Evolutionary conservation across 2,329 filamentous ascomycete genomes (phyloP).

Genomic region (Arthrinium puccinioides): DNA sequence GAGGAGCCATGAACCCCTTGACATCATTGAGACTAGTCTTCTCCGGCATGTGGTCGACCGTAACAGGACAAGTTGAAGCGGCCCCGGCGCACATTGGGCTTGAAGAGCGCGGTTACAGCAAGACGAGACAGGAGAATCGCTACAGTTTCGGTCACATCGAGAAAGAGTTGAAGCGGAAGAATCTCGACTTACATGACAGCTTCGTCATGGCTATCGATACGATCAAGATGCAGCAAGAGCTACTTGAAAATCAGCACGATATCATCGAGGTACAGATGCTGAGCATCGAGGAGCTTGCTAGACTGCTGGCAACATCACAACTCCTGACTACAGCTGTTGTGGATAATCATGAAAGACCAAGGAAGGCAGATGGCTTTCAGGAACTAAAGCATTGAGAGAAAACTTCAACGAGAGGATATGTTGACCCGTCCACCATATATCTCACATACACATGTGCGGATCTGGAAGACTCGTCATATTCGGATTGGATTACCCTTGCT

Average conservation of each 20-base stretch:
- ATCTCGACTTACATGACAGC: background rate
- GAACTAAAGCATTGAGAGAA: no score
- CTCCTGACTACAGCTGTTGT: no score
- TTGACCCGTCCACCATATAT: no score
- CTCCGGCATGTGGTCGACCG: background rate
- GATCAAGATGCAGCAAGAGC: constrained; percentile 1
- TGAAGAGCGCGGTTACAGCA: background rate
- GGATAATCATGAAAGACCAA: no score
- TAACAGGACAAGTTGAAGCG: background rate
- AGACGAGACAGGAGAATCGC: background rate
- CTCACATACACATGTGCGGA: no score
- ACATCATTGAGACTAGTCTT: background rate
- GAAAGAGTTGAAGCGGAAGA: background rate
- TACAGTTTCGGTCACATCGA: background rate
- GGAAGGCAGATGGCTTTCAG: no score
- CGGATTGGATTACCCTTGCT: no score
- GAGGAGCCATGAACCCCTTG: background rate
- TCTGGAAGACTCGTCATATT: no score
- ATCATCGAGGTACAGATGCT: constrained; percentile 4
- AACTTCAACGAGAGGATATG: no score
- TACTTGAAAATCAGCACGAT: background rate
- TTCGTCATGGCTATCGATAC: background rate
- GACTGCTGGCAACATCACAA: no score
- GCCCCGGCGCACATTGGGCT: background rate
- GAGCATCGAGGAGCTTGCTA: background rate